Evolutionary conservation across 108 stramenopile genomes (phyloP), one percentile per base, ranked within the genome.

Genomic region (Discostella stelligeroides): DNA sequence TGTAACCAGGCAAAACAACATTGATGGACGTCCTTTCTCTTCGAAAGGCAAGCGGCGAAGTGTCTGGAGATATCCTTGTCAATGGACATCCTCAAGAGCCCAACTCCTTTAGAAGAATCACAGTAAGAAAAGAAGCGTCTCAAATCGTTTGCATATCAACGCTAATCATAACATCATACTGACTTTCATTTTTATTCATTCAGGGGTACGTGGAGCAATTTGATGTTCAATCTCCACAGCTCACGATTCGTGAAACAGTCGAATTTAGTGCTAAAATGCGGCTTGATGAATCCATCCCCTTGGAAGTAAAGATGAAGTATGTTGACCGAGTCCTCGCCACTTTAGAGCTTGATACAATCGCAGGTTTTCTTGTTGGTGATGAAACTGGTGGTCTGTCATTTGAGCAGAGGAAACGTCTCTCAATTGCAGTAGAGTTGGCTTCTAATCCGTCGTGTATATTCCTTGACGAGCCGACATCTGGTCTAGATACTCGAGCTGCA

Each of bases 151-250:
- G n/a, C n/a, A n/a, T n/a, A n/a, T n/a, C n/a, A n/a, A n/a, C n/a
- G n/a, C n/a, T n/a, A n/a, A n/a, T n/a, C n/a, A n/a, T n/a, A n/a
- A n/a, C n/a, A n/a, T n/a, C n/a, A n/a, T n/a, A n/a, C n/a, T n/a
- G n/a, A n/a, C n/a, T n/a, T n/a, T n/a, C n/a, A n/a, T n/a, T n/a
- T n/a, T n/a, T n/a, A n/a, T n/a, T n/a, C n/a, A n/a, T n/a, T n/a
- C n/a, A n/a, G 6, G 97, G 92, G 15, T 97, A 97, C 55, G 91
- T 92, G 15, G 92, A 95, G 75, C 97, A 98, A 85, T 85, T 89
- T 45, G 97, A 97, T 71, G 65, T 71, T 15, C 94, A 96, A 73
- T 80, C 74, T 24, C 85, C 92, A 11, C 77, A 82, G 9, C 66
- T 88, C 18, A 97, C 97, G 6, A 87, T 96, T 55, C 64, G 69